phyloP scores from a whole-genome alignment of 805 yeast genomes.

The Saccharomycopsis schoenii region DNA sequence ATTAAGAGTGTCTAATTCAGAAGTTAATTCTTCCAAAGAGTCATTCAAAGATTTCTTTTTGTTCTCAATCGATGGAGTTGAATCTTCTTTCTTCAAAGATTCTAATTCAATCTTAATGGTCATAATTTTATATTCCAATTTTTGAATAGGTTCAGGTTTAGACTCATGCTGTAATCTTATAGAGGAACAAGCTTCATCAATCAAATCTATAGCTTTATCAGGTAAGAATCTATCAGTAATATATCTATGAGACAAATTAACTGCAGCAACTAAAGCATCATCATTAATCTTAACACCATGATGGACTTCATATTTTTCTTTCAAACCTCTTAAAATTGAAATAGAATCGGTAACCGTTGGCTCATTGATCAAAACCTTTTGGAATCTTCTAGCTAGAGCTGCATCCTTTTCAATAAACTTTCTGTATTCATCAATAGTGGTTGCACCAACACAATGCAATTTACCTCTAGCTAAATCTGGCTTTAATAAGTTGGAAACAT shows the following conservation, averaged over 20 bases:
- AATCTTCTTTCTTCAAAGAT: conserved; percentile 87
- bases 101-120: conserved; percentile 93
- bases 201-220: conserved; percentile 92
- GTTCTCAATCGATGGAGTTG: conserved; percentile 71
- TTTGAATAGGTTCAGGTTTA: conserved; percentile 89
- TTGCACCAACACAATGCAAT: conserved; percentile 91
- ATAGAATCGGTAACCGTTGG: conserved; percentile 89
- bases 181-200: conserved; percentile 96
- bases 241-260: conserved; percentile 79
- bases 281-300: conserved; percentile 95
- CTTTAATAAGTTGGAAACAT: conserved; percentile 85
- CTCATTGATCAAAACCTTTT: conserved; percentile 76
- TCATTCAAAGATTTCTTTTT: conserved; percentile 54
- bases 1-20: conserved; percentile 62
- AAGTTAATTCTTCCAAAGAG: conserved; percentile 51
- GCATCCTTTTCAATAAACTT: conserved; percentile 95
- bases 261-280: conserved; percentile 88
- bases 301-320: conserved; percentile 91
- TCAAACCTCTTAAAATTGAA: conserved; percentile 83
- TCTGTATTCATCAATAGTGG: conserved; percentile 86
- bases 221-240: conserved; percentile 88
- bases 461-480: conserved; percentile 88
- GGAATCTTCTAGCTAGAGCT: conserved; percentile 89
- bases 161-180: conserved; percentile 92
- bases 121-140: conserved; percentile 80